These are phyloP conservation scores for Lanmaoa pseudosensibilis DNA, from an alignment of 768 basidiomycete genomes.

Conservation along the genomic window DNA sequence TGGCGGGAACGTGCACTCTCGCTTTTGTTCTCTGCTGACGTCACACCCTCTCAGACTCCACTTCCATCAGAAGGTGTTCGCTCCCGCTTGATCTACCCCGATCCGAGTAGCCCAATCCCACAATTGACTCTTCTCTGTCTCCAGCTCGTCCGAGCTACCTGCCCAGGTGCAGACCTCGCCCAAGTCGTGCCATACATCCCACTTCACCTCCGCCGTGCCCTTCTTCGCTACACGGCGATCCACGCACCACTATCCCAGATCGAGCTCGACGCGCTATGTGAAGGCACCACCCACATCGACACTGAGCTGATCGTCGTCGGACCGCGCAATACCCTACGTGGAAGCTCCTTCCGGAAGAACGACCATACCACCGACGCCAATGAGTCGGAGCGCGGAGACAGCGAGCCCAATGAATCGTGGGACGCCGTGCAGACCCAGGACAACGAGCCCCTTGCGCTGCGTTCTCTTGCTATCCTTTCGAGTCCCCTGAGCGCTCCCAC, in stretches of 20 bases:
- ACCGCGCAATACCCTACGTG: slow-evolving; percentile 45
- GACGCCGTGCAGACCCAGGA: slow-evolving; percentile 34
- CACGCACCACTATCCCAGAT: slow-evolving; percentile 52
- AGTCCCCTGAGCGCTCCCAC: slow-evolving; percentile 44
- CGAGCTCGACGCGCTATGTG: slow-evolving; percentile 52
- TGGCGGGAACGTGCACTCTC: slow-evolving; percentile 62
- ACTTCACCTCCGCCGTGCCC: slow-evolving; percentile 54
- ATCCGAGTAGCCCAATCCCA: slow-evolving; percentile 40
- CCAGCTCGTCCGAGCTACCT: slow-evolving; percentile 43
- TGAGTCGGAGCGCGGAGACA: neutral
- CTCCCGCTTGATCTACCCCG: slow-evolving; percentile 16
- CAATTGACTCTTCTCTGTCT: slow-evolving; percentile 60
- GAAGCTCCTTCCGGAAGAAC: slow-evolving; percentile 40
- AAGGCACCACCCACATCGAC: slow-evolving; percentile 51
- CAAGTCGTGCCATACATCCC: slow-evolving; percentile 54
- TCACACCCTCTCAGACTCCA: neutral
- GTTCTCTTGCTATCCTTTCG: slow-evolving; percentile 53
- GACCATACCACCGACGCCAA: neutral
- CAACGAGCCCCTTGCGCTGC: slow-evolving; percentile 39
- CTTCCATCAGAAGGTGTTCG: neutral
- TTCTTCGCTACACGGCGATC: slow-evolving; percentile 60
- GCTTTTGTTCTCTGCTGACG: slow-evolving; percentile 40
- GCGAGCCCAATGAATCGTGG: slow-evolving; percentile 34
- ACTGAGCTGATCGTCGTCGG: slow-evolving; percentile 69
- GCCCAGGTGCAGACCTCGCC: slow-evolving; percentile 44